Evolutionary conservation across 495 filamentous ascomycete species (phyloP).

Genomic region (Pseudevernia furfuracea): DNA sequence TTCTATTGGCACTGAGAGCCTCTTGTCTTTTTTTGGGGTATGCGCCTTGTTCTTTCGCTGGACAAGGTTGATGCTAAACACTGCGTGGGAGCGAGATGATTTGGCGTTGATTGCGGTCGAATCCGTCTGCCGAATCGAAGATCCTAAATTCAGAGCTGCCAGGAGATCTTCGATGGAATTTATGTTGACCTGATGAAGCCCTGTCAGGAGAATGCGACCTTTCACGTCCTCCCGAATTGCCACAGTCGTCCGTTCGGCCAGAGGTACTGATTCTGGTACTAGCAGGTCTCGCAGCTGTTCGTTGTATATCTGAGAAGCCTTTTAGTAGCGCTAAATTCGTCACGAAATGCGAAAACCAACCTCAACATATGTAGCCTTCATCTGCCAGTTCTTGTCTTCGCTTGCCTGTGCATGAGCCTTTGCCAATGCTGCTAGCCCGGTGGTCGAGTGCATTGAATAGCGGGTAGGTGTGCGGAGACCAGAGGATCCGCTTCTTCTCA

Average conservation of each 20-base stretch:
- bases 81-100: conserved; percentile 96
- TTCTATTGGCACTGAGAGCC: conserved; percentile 83
- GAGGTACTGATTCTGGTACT: conserved; percentile 62
- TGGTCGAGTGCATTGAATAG: conserved; percentile 59
- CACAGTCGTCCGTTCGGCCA: conserved; percentile 63
- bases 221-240: conserved; percentile 84
- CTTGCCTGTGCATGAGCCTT: conserved; percentile 30
- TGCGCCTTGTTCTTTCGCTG: conserved; percentile 66
- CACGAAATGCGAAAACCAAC: conserved; percentile 33
- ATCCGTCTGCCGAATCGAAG: conserved; percentile 91
- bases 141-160: conserved; percentile 81
- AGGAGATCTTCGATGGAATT: conserved; percentile 90
- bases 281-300: conserved; percentile 89
- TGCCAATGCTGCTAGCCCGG: conserved; percentile 42
- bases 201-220: conserved; percentile 89
- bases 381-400: conserved; percentile 75
- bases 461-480: conserved; percentile 74
- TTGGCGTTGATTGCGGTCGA: conserved; percentile 98
- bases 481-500: conserved; percentile 59
- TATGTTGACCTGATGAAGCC: conserved; percentile 78
- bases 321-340: conserved; percentile 17
- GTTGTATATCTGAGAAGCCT: conserved; percentile 71
- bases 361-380: conserved; percentile 96
- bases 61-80: conserved; percentile 90
- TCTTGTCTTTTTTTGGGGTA: conserved; percentile 61